Conservation (phyloP, 495 filamentous ascomycete species). For the Achaetomiella virescens region DNA sequence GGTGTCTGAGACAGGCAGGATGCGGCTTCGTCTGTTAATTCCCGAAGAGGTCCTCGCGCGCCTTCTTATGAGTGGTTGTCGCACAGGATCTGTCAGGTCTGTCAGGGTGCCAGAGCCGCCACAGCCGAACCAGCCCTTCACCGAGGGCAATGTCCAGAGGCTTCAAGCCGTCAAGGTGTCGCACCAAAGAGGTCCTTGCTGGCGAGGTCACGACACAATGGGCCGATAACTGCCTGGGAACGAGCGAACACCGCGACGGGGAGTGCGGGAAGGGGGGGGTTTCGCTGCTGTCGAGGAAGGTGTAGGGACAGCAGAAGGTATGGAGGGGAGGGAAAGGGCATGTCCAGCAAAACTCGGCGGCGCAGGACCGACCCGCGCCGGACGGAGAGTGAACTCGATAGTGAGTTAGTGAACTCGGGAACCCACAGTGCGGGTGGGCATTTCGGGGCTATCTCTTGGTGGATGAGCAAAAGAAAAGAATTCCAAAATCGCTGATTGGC, state of each 20-base stretch:
- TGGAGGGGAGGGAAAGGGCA: background rate
- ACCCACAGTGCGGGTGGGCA: background rate
- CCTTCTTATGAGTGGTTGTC: background rate
- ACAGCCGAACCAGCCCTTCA: too few relatives aligned
- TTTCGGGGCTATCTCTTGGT: background rate
- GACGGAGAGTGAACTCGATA: background rate
- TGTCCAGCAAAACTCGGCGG: background rate
- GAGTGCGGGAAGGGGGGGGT: background rate
- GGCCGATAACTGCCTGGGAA: too few relatives aligned
- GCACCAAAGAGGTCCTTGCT: too few relatives aligned
- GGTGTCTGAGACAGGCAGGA: background rate
- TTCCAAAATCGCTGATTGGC: slow-evolving; percentile 13
- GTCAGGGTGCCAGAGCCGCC: too few relatives aligned
- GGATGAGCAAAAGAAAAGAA: slow-evolving; percentile 2
- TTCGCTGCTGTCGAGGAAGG: too few relatives aligned
- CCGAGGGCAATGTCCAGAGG: too few relatives aligned
- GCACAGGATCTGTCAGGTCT: too few relatives aligned
- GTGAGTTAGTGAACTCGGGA: background rate
- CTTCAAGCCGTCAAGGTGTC: too few relatives aligned
- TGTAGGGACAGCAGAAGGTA: background rate
- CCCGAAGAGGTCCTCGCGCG: background rate
- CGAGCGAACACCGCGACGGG: background rate
- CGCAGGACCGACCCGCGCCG: background rate
- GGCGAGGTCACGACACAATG: too few relatives aligned
- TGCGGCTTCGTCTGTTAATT: slow-evolving; percentile 3